Base-by-base conservation (phyloP, 2,329 filamentous ascomycete genomes). In the Trichoderma endophyticum region DNA sequence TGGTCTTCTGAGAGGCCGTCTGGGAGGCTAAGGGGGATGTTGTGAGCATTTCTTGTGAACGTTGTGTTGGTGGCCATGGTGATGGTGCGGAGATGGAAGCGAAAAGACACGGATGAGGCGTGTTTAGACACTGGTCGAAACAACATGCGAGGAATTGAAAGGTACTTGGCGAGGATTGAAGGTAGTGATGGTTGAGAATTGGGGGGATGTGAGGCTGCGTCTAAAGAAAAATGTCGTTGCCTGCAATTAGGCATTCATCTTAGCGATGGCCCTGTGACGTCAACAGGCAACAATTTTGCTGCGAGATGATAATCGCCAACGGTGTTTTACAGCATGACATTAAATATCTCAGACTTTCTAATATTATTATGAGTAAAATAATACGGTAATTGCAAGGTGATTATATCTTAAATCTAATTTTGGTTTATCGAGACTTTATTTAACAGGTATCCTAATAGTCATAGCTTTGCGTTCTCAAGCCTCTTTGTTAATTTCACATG, bases 1-100 rank as follows among this genome's bases (percentile, higher is more conserved):
- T 85, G 80, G 1, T 83, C 76, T 73, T 81, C 75, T 0, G 81
- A 79, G n/a, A 87, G 79, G 11, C 80, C 83, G 0, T 81, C 75
- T 2, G 83, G 81, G 1, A 87, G 79, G 12, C 78, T 79, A 57
- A 87, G 80, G 7, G 80, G 78, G 66, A 86, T 76, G 57, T 79
- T 72, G 39, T 79, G 39, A 15, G 69, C 65, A 48, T 56, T 15
- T 9, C 56, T 30, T 4, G n/a, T 65, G 39, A 39, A 73, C 5
- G 48, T 54, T 54, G 48, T 54, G 21, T 21, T 54, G 8, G 72
- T 63, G 12, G 70, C 71, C 72, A 73, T 73, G 18, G 39, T 64
- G 69, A 73, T 73, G 26, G 43, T 48, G 70, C 70, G 59, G 14
- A 21, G 30, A 36, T 56, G 5, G 2, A 43, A 21, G n/a, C 32